A percentile compares a stretch with the other conserved stretches of the same genome.
Evolutionary conservation across 1,284 basidiomycete species (phyloP).

Genomic region (Cutaneotrichosporon cavernicola): DNA sequence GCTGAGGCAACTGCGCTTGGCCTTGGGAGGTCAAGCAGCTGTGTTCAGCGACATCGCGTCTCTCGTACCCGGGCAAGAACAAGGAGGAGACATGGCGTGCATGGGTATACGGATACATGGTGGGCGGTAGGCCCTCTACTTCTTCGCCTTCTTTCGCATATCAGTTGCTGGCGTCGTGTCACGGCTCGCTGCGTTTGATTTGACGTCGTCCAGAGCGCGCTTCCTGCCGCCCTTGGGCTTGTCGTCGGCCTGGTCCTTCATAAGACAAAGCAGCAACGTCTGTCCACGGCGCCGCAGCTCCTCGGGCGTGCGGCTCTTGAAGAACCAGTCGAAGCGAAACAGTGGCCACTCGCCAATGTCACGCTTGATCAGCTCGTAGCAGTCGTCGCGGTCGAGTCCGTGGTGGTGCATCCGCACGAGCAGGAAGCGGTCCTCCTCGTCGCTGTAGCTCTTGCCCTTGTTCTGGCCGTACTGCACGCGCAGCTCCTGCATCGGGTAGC

Average conservation of each 20-base stretch:
- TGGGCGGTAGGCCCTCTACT: conserved; percentile 21
- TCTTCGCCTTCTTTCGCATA: conserved; percentile 40
- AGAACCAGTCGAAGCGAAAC: conserved; percentile 99
- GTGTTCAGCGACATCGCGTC: not conserved
- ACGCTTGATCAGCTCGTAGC: conserved; percentile 93
- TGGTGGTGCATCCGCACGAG: conserved; percentile 88
- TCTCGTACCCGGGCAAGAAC: not conserved
- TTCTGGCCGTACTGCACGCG: conserved; percentile 92
- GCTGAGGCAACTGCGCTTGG: too few relatives aligned
- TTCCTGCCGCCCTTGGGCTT: conserved; percentile 52
- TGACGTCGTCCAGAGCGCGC: conserved; percentile 54
- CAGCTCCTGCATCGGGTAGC: conserved; percentile 90
- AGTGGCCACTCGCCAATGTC: conserved; percentile 94
- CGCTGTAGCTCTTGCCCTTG: conserved; percentile 91
- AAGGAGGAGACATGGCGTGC: not conserved
- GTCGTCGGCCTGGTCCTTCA: conserved; percentile 71
- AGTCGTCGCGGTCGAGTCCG: conserved; percentile 86
- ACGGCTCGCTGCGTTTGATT: conserved; percentile 41
- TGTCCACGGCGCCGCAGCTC: conserved; percentile 88
- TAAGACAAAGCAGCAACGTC: conserved; percentile 84
- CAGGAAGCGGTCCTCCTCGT: conserved; percentile 96
- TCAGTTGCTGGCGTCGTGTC: conserved; percentile 45
- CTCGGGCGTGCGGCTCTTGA: conserved; percentile 88
- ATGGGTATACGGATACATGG: conserved; percentile 8
- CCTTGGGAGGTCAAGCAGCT: too few relatives aligned